phyloP scores from a whole-genome alignment of 495 filamentous ascomycete species.

The Hypoxylon trugodes region DNA sequence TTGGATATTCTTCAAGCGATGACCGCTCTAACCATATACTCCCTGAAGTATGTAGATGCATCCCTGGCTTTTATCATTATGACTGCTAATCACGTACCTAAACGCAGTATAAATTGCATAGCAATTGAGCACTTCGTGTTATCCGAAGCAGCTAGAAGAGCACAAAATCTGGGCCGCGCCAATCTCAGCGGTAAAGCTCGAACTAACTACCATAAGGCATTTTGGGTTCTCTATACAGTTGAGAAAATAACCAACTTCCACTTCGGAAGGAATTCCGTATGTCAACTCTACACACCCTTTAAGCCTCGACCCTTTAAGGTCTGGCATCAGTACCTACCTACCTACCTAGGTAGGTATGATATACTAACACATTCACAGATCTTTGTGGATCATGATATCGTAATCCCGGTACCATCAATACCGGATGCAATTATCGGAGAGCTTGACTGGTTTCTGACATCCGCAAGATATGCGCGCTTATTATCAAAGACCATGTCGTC shows the following conservation, averaged over 20 bases:
- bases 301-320: not conserved
- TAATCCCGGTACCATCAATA: slow-evolving; percentile 45
- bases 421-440: slow-evolving; percentile 41
- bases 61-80: not conserved
- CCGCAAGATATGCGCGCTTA: slow-evolving; percentile 41
- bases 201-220: slow-evolving; percentile 34
- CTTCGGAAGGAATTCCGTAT: slow-evolving; percentile 45
- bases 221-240: slow-evolving; percentile 51
- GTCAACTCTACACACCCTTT: not conserved
- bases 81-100: not conserved
- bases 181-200: slow-evolving; percentile 19
- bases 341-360: not conserved
- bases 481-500: slow-evolving; percentile 44
- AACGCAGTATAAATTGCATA: slow-evolving; percentile 42
- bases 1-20: slow-evolving; percentile 36
- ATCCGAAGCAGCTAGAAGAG: slow-evolving; percentile 43
- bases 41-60: slow-evolving; percentile 10
- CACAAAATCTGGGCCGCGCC: slow-evolving; percentile 39
- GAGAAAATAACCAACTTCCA: slow-evolving; percentile 47
- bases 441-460: slow-evolving; percentile 47
- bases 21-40: slow-evolving; percentile 41
- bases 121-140: slow-evolving; percentile 46
- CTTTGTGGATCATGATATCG: slow-evolving; percentile 44
- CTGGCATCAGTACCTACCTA: not conserved
- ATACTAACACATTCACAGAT: slow-evolving; percentile 11